phyloP scores from a whole-genome alignment of 2,329 filamentous ascomycete species.

The Ophiostoma sp. region DNA sequence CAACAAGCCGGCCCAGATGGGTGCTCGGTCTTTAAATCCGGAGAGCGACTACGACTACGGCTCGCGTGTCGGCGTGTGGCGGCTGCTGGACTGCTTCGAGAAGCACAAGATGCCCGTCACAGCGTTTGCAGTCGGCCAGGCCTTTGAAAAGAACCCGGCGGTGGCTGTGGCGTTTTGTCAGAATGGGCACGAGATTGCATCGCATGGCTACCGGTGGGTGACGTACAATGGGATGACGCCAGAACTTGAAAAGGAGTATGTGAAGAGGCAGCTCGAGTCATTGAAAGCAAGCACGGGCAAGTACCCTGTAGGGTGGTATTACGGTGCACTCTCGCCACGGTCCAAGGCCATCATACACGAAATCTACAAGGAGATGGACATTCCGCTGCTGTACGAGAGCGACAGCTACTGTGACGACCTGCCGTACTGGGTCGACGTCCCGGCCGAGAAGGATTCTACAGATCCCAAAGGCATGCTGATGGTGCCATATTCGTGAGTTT shows the following conservation, averaged over 20 bases:
- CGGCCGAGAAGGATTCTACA: constrained; percentile 23
- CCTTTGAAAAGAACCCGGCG: constrained; percentile 28
- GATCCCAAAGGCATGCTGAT: constrained; percentile 29
- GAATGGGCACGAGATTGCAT: constrained; percentile 30
- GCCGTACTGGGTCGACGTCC: constrained; percentile 31
- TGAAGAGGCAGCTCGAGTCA: constrained; percentile 23
- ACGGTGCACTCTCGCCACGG: constrained; percentile 27
- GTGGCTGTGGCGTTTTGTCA: constrained; percentile 26
- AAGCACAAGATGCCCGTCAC: constrained; percentile 25
- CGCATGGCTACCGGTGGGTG: constrained; percentile 27
- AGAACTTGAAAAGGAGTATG: constrained; percentile 26
- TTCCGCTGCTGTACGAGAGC: constrained; percentile 27
- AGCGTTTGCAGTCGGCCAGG: constrained; percentile 26
- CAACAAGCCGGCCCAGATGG: constrained; percentile 24
- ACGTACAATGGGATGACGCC: constrained; percentile 26
- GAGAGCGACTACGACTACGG: constrained; percentile 32
- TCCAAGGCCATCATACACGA: constrained; percentile 27
- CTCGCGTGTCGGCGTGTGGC: constrained; percentile 29
- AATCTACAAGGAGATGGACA: constrained; percentile 25
- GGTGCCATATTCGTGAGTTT: constrained; percentile 28
- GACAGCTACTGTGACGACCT: constrained; percentile 32
- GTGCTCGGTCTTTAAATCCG: constrained; percentile 25
- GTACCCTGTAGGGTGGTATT: constrained; percentile 30
- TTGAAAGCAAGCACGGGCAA: constrained; percentile 27
- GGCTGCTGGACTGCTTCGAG: constrained; percentile 28